Base-by-base conservation (phyloP, 176 grass and related monocot species). In the Juncus inflexus region DNA sequence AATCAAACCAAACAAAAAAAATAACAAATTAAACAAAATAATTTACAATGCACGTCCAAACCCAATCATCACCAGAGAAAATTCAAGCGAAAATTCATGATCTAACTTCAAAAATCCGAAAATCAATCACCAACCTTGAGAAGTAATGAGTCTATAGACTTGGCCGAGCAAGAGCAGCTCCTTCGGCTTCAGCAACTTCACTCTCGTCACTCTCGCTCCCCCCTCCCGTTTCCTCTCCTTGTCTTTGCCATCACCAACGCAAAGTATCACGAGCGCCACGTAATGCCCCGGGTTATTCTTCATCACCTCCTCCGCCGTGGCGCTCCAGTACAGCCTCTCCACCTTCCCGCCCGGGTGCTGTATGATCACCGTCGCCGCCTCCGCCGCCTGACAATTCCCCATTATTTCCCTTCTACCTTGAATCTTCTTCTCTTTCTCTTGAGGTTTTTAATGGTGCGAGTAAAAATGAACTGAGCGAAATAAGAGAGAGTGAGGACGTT, bases 301-400 rank as follows among this genome's bases (percentile, higher is more conserved):
- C 92, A 97, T 97, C 55, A 97, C 85, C 14, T 89, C 85, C 11
- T 79, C 79, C 15, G 80, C 92, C 12, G 69, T 79, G 3, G 88
- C 89, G 53, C 87, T 64, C 92, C 92, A 84, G 74, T 91, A 97
- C 6, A 89, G 77, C 7, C 88, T 78, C 72, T 91, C 85, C 55
- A 97, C 82, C 77, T 82, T 91, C 14, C 88, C 92, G 62, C 88
- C 88, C n/a, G 92, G 92, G 64, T 91, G 92, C 74, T 97, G 87
- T 61, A 97, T 68, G 68, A 91, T 69, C 71, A 89, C 85, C 63
- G 83, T 83, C 4, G 85, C 85, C 52, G 74, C 92, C 80, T 97
- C 92, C 7, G 87, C 82, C 71, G 87, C 92, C 84, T 97, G 92
- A 76, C 92, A 97, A 77, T 97, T 97, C 60, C 92, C 92, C 92